A percentile compares a stretch with the other conserved stretches of the same genome.
phyloP scores from a whole-genome alignment of 2,329 filamentous ascomycete genomes.

The Sporothrix sp. region DNA sequence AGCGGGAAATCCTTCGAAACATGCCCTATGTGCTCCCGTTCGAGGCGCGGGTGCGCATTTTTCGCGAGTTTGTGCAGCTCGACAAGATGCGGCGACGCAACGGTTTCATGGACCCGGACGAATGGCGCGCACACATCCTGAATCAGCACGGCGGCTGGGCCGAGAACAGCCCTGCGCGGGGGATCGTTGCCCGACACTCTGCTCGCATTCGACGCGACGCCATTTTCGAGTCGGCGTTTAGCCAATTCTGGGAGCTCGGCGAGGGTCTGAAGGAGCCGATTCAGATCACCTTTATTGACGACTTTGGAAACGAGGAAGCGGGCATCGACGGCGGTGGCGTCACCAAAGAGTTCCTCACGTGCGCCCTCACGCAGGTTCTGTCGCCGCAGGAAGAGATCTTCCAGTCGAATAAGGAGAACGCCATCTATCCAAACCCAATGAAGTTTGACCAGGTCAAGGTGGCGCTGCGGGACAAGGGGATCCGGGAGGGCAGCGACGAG shows the following conservation, averaged over 20 bases:
- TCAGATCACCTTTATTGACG: conserved; percentile 90
- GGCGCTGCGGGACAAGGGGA: conserved; percentile 40
- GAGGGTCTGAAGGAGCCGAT: conserved; percentile 88
- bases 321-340: conserved; percentile 96
- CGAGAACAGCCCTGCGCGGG: conserved; percentile 21
- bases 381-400: conserved; percentile 55
- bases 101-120: conserved; percentile 61
- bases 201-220: conserved; percentile 69
- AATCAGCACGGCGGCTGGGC: conserved; percentile 27
- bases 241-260: conserved; percentile 70
- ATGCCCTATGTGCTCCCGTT: conserved; percentile 98
- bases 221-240: conserved; percentile 77
- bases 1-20: conserved; percentile 83
- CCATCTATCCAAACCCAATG: conserved; percentile 80
- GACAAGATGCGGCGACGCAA: conserved; percentile 66
- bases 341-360: conserved; percentile 92
- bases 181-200: conserved; percentile 52
- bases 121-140: conserved; percentile 57
- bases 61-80: conserved; percentile 79
- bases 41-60: conserved; percentile 80
- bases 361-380: conserved; percentile 79
- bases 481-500: conserved; percentile 42
- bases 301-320: conserved; percentile 77
- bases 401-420: conserved; percentile 70
- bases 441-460: conserved; percentile 61